Evolutionary conservation across 2,329 filamentous ascomycete species (phyloP), one percentile per base, ranked within the genome.

Genomic region (Mariannaea elegans): DNA sequence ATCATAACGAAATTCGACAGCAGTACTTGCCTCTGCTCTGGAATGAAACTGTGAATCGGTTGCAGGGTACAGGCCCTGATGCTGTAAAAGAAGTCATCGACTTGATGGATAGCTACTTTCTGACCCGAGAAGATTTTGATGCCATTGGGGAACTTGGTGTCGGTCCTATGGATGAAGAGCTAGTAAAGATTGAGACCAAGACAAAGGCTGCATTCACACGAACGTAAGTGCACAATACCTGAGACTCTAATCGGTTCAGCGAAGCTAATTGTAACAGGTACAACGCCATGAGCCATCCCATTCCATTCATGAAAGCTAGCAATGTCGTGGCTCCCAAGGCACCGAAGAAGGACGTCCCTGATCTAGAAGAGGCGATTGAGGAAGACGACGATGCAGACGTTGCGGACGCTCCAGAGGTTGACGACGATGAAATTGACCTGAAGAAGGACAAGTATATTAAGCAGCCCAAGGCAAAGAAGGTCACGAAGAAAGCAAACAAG

Each of bases 381-480:
- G 94, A 97, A 68, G 93, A 93, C 5, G 94, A 97, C 44, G 91
- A 89, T 18, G 89, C 83, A n/a, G 88, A 88, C 31, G 79, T 81
- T 24, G 77, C 87, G 1, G 84, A 86, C 32, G 74, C 80, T 3
- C 84, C 79, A 2, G 86, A 87, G 39, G 87, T 83, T 1, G 89
- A 89, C 1, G 90, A 92, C 4, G 90, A 91, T 0, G 90, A 70
- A 52, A 80, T 88, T n/a, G 93, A 97, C 73, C 76, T 98, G 50
- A 93, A 90, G 72, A 97, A 94, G 73, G 95, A 99, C 78, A 98
- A 97, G 77, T 97, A 97, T 72, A 94, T 98, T 74, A 97, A 95
- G 76, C 85, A 90, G 73, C 92, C 94, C 12, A 97, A 97, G 82
- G 87, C 77, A 4, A 87, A 87, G 71, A 85, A 87, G 73, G 36